Conservation (phyloP, 192 early-diverging fungal species). For the Coemansia erecta region DNA sequence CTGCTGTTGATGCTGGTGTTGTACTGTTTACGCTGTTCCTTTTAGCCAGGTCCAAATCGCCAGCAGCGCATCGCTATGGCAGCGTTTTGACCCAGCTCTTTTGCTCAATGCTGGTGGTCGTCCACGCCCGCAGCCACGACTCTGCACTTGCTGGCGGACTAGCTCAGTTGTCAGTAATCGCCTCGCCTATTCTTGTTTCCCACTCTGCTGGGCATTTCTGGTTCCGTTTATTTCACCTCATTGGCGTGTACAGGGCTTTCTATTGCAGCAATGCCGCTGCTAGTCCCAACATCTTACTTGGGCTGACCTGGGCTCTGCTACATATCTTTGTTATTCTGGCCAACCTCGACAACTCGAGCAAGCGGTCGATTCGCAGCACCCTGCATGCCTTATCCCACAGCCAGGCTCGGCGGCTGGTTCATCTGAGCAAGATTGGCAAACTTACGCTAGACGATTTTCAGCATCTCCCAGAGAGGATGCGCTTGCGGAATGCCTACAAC, state of each 20-base stretch:
- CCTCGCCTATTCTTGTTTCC: not conserved
- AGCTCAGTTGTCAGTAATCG: not conserved
- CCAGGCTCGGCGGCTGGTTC: slow-evolving; percentile 25
- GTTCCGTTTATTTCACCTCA: not conserved
- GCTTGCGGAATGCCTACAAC: slow-evolving; percentile 6
- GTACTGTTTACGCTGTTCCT: not conserved
- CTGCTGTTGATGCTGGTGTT: not conserved
- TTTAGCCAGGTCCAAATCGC: not conserved
- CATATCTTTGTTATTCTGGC: not conserved
- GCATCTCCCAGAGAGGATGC: slow-evolving; percentile 24
- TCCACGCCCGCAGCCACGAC: not conserved
- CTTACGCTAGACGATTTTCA: slow-evolving; percentile 22
- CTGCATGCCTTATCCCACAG: not conserved
- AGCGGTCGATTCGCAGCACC: too few relatives aligned
- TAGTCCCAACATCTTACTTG: not conserved
- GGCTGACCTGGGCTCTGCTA: not conserved
- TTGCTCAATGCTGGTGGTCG: not conserved
- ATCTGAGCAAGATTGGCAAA: slow-evolving; percentile 16
- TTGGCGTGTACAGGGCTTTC: slow-evolving; percentile 7
- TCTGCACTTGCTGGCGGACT: not conserved
- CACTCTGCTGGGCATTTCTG: slow-evolving; percentile 1
- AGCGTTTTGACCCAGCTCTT: not conserved
- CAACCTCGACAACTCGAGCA: not conserved
- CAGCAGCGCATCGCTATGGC: not conserved
- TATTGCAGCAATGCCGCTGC: too few relatives aligned